Conservation (phyloP, 352 stramenopile species). For the Hyaloperonospora arabidopsidis region DNA sequence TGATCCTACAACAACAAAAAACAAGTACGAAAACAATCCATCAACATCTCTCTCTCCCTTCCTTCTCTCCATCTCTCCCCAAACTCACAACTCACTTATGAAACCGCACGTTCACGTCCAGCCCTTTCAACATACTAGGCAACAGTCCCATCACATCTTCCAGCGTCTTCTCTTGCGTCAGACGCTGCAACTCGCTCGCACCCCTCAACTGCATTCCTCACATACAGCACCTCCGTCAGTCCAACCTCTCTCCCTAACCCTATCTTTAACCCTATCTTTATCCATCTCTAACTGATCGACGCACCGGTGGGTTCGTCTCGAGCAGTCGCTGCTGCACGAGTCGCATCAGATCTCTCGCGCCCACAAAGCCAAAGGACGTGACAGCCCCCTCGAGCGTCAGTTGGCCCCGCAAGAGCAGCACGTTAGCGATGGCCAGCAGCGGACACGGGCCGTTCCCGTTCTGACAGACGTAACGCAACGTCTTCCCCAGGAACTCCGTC, state of each 20-base stretch:
- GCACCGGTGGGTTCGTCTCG: conserved; percentile 65
- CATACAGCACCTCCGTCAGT: conserved; percentile 7
- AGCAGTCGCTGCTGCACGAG: conserved; percentile 86
- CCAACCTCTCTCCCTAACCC: background rate
- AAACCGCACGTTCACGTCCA: conserved; percentile 98
- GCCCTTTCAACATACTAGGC: conserved; percentile 90
- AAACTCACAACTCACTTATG: conserved; percentile 43
- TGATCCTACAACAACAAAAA: conserved; percentile 46
- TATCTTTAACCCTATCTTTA: background rate
- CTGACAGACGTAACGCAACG: conserved; percentile 90
- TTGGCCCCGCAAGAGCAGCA: conserved; percentile 88
- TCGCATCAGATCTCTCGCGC: conserved; percentile 86
- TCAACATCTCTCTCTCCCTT: background rate
- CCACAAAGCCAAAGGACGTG: conserved; percentile 65
- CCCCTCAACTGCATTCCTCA: conserved; percentile 27
- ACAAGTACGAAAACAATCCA: background rate
- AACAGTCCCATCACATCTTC: conserved; percentile 88
- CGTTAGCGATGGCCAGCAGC: conserved; percentile 93
- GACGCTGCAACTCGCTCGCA: conserved; percentile 42
- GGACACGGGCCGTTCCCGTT: conserved; percentile 98
- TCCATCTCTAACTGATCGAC: background rate
- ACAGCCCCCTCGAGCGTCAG: conserved; percentile 68
- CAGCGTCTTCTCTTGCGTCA: conserved; percentile 82
- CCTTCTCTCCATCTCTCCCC: background rate
- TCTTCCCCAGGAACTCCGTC: conserved; percentile 67